phyloP scores from a whole-genome alignment of 2,329 filamentous ascomycete species.

The Sarocladium kiliense region DNA sequence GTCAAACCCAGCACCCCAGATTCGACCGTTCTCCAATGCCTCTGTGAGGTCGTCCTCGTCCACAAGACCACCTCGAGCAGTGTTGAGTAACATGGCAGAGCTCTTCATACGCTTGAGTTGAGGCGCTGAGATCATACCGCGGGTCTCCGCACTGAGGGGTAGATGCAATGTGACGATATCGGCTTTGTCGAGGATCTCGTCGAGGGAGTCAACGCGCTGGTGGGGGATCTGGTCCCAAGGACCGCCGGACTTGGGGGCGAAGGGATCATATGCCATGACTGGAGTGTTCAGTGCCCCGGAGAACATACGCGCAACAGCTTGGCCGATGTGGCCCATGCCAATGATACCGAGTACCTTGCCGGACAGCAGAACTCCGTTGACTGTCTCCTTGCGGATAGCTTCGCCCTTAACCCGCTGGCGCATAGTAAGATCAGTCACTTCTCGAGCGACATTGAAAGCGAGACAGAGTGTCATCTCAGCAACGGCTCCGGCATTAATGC shows the following conservation, averaged over 20 bases:
- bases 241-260: slow-evolving; percentile 16
- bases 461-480: slow-evolving; percentile 27
- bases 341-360: slow-evolving; percentile 30
- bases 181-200: slow-evolving; percentile 22
- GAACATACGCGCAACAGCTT: slow-evolving; percentile 28
- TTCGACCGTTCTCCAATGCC: slow-evolving; percentile 22
- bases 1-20: slow-evolving; percentile 31
- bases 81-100: slow-evolving; percentile 30
- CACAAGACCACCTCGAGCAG: slow-evolving; percentile 30
- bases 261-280: slow-evolving; percentile 30
- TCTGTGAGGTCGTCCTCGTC: slow-evolving; percentile 25
- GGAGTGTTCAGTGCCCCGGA: slow-evolving; percentile 21
- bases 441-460: slow-evolving; percentile 23
- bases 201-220: slow-evolving; percentile 19
- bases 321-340: slow-evolving; percentile 32
- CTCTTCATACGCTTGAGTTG: slow-evolving; percentile 27
- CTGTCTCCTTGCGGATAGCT: slow-evolving; percentile 19
- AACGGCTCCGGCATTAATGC: slow-evolving; percentile 17
- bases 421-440: slow-evolving; percentile 23
- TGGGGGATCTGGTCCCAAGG: slow-evolving; percentile 20
- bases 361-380: slow-evolving; percentile 21
- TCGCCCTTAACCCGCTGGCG: slow-evolving; percentile 17
- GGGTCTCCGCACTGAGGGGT: slow-evolving; percentile 23
- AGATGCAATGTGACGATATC: slow-evolving; percentile 30
- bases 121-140: slow-evolving; percentile 21